Evolutionary conservation across 2,329 filamentous ascomycete species (phyloP), one percentile per base, ranked within the genome.

Genomic region (Neonectria sp.): DNA sequence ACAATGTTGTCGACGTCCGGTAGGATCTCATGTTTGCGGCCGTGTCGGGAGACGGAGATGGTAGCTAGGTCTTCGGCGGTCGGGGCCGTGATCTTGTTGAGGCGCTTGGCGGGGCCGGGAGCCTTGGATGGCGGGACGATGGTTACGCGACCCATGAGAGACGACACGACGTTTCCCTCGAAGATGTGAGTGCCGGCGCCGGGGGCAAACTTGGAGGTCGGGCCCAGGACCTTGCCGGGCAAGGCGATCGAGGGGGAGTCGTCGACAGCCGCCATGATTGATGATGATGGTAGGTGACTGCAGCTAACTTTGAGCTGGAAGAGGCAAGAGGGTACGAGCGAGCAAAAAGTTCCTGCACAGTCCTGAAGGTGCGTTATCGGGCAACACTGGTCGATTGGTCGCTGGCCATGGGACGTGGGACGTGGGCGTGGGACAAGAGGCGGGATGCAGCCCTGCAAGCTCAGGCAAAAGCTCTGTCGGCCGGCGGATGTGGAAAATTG

Each of bases 141-240:
- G 65, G 85, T 81, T 69, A 95, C 89, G 46, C 88, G 88, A 55
- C 95, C 95, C 56, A 95, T 88, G 68, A 98, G 90, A 24, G 95
- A 97, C 67, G 95, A 91, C 80, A 92, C 92, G 73, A 98, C 89
- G 65, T 91, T 88, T 69, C 89, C 86, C 70, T 92, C 86, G 82
- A 94, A 88, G 71, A 97, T 86, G 80, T 98, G 94, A 0, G 95
- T 97, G 71, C 95, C 96, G 12, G 93, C 86, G 15, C 95, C 95
- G 31, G 94, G 88, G 46, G 87, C 82, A 81, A 92, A 95, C 72
- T 90, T 88, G 62, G 87, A 84, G 21, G 86, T 82, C 21, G 91
- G 83, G 33, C 93, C 95, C 46, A 99, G 89, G 52, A 90, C 83
- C 79, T 96, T 93, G 78, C 96, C 96, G 12, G 96, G 96, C 55